Percentiles rank a stretch among this genome's conserved stretches.
Evolutionary conservation across 257 asterid genomes (phyloP).

Genomic region (Nicotiana paniculata): DNA sequence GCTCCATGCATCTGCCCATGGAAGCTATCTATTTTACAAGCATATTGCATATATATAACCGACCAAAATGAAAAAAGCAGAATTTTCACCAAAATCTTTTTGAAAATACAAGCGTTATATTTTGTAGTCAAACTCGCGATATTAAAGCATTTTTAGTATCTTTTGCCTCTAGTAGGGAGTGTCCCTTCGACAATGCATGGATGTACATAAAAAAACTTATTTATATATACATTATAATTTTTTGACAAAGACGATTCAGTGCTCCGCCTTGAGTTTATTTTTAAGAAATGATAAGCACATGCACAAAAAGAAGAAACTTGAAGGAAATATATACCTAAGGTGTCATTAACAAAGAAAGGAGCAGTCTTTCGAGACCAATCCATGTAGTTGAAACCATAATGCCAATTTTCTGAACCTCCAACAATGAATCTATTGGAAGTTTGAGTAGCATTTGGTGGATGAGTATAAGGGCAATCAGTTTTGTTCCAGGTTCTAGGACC

Average conservation of each 20-base stretch:
- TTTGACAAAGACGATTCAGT: too few relatives aligned
- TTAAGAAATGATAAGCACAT: neutral
- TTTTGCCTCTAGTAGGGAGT: too few relatives aligned
- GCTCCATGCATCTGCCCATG: neutral
- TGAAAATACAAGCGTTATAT: too few relatives aligned
- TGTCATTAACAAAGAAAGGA: constrained; percentile 59
- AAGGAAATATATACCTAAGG: constrained; percentile 31
- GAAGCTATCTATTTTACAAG: neutral
- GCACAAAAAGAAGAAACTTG: neutral
- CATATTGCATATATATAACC: too few relatives aligned
- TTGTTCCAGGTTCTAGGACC: constrained; percentile 13
- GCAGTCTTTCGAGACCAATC: constrained; percentile 57
- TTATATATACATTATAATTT: too few relatives aligned
- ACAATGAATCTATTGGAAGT: constrained; percentile 30
- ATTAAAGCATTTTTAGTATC: too few relatives aligned
- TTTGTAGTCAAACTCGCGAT: too few relatives aligned
- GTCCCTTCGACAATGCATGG: too few relatives aligned
- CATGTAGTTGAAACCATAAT: constrained; percentile 55
- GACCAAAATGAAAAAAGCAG: too few relatives aligned
- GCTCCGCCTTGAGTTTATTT: too few relatives aligned
- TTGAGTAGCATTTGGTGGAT: constrained; percentile 25
- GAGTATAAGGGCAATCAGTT: constrained; percentile 26
- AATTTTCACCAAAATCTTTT: too few relatives aligned
- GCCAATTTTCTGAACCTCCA: constrained; percentile 66
- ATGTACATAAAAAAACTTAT: too few relatives aligned